Evolutionary conservation across 805 yeast genomes (phyloP).

Genomic region (Scheffersomyces spartinae): DNA sequence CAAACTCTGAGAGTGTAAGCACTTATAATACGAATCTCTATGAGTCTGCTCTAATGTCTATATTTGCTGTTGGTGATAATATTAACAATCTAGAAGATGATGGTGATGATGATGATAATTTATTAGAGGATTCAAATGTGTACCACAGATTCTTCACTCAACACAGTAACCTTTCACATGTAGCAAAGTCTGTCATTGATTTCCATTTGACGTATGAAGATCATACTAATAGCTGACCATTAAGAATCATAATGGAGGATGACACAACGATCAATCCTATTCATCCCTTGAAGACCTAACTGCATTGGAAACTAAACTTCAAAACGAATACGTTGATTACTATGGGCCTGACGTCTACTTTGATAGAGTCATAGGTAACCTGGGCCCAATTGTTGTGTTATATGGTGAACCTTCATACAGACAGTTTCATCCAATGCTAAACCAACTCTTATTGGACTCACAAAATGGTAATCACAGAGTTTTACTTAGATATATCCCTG

Average conservation of each 20-base stretch:
- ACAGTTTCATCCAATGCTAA: slow-evolving; percentile 45
- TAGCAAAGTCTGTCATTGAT: slow-evolving; percentile 18
- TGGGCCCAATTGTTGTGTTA: slow-evolving; percentile 46
- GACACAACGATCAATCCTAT: slow-evolving; percentile 41
- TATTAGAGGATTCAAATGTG: too few relatives aligned
- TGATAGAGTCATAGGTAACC: slow-evolving; percentile 56
- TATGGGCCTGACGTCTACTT: too few relatives aligned
- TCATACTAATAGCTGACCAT: slow-evolving; percentile 12
- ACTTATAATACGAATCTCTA: too few relatives aligned
- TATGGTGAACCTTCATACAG: slow-evolving; percentile 53
- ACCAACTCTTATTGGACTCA: slow-evolving; percentile 48
- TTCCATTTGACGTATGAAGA: slow-evolving; percentile 36
- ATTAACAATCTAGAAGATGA: too few relatives aligned
- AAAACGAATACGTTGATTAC: slow-evolving; percentile 8
- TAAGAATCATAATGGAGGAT: slow-evolving; percentile 41
- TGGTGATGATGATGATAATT: too few relatives aligned
- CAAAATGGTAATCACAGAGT: slow-evolving; percentile 55
- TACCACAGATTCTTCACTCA: too few relatives aligned
- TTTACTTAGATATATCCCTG: slow-evolving; percentile 61
- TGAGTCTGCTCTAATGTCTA: too few relatives aligned
- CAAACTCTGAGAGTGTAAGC: too few relatives aligned
- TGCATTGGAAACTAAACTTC: slow-evolving; percentile 56
- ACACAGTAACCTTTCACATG: too few relatives aligned
- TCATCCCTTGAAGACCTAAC: slow-evolving; percentile 65
- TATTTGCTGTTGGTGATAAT: too few relatives aligned